phyloP scores from a whole-genome alignment of 148 eudicot genomes.

The Arctostaphylos glauca region DNA sequence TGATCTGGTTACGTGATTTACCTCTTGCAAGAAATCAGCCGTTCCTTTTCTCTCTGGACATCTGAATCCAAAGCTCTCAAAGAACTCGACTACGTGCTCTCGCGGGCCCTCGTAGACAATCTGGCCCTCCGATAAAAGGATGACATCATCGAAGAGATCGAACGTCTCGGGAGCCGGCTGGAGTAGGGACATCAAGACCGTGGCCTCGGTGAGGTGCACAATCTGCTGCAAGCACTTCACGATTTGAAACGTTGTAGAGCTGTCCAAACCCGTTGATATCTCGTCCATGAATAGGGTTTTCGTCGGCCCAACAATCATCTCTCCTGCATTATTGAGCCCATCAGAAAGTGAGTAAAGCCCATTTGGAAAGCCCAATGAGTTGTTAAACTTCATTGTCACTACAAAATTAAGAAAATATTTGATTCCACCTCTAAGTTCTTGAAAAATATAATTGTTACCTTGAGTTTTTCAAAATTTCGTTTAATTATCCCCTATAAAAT shows the following conservation, averaged over 20 bases:
- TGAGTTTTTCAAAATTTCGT: no score
- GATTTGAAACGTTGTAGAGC: conserved; percentile 84
- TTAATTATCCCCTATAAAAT: no score
- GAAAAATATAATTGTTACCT: no score
- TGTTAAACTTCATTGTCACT: not conserved
- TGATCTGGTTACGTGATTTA: conserved; percentile 2
- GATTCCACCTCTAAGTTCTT: not conserved
- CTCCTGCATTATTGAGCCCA: conserved; percentile 35
- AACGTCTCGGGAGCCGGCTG: conserved; percentile 94
- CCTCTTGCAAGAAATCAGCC: conserved; percentile 94
- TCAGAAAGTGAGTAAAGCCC: no score
- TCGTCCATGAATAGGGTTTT: conserved; percentile 93
- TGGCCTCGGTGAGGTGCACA: conserved; percentile 68
- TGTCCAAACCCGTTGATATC: conserved; percentile 91
- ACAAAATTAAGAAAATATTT: not conserved
- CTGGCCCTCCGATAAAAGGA: conserved; percentile 77
- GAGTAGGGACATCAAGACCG: conserved; percentile 71
- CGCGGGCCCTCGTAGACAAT: conserved; percentile 86
- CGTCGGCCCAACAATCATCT: conserved; percentile 85
- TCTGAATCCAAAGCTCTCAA: conserved; percentile 69
- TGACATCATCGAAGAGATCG: conserved; percentile 77
- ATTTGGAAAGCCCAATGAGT: no score
- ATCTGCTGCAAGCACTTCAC: conserved; percentile 85
- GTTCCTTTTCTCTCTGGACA: conserved; percentile 82
- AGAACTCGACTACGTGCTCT: conserved; percentile 65